Percentiles rank a stretch among this genome's conserved stretches.
Conservation (phyloP, 1,284 basidiomycete species). For the Tranzscheliella williamsii region DNA sequence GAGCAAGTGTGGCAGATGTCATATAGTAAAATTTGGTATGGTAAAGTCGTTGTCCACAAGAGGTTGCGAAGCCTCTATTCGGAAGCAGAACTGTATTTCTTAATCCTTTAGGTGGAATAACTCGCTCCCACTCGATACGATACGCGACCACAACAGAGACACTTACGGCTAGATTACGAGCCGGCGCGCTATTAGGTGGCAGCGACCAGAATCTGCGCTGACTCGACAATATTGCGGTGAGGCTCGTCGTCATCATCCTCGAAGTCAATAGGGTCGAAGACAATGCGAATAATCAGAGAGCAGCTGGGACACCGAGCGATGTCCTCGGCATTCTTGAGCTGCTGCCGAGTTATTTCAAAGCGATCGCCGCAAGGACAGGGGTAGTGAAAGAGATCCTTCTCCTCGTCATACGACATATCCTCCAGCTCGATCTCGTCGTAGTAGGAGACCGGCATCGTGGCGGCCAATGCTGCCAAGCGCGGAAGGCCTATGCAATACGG, state of each 20-base stretch:
- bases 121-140: no score
- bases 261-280: conserved; percentile 82
- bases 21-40: conserved; percentile 37
- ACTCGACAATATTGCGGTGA: no score
- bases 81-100: conserved; percentile 51
- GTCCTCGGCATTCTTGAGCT: conserved; percentile 88
- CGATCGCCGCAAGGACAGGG: conserved; percentile 98
- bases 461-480: no score
- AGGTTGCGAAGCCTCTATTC: conserved; percentile 48
- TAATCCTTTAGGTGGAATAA: no score
- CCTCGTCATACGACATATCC: conserved; percentile 59
- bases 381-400: conserved; percentile 72
- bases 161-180: no score
- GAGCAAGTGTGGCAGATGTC: no score
- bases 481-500: no score
- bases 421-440: conserved; percentile 61
- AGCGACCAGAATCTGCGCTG: conserved; percentile 13
- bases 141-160: no score
- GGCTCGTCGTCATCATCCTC: conserved; percentile 31
- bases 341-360: conserved; percentile 84
- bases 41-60: conserved; percentile 47
- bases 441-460: conserved; percentile 33
- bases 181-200: no score
- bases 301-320: conserved; percentile 97
- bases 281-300: conserved; percentile 86